Evolutionary conservation across 495 filamentous ascomycete species (phyloP), one percentile per base, ranked within the genome.

Genomic region (Durotheca rogersii): DNA sequence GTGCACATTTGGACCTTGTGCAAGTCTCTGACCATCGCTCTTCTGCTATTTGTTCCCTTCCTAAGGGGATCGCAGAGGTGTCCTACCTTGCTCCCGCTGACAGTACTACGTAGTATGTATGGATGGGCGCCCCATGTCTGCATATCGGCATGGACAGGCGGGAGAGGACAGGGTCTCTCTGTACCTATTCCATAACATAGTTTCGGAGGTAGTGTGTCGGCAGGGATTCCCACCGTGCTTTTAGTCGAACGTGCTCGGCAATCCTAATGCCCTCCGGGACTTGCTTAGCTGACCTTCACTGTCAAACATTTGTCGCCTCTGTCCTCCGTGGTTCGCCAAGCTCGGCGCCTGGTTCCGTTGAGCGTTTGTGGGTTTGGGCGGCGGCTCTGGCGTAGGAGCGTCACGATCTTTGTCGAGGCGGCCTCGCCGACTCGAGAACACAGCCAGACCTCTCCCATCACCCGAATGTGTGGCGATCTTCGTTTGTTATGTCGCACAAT

Each of bases 41-140:
- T 36, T 5, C n/a, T 30, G 43, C 20, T 21, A 47, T 19, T 18
- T 19, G 42, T 23, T 21, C 32, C 17, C 44, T 36, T 27, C 31
- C 41, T 51, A 41, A 29, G 48, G 47, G 53, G 47, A 57, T 57
- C 15, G 31, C n/a, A 46, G 31, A 32, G 11, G 35, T 15, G 12
- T 12, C 21, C 23, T 15, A 4, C 4, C 23, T 9, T 4, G 23
- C 4, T 27, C 4, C 23, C 9, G 4, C 4, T n/a, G 36, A 42
- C 41, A 31, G 35, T 51, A 30, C 33, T 41, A 17, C 15, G 2
- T 14, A 14, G 16, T 12, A 16, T n/a, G n/a, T n/a, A n/a, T n/a
- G n/a, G n/a, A n/a, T n/a, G n/a, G n/a, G n/a, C n/a, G n/a, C n/a
- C n/a, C n/a, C n/a, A n/a, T n/a, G n/a, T n/a, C n/a, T n/a, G n/a